Base-by-base conservation (phyloP, 257 asterid genomes). In the Verbascum thapsus region DNA sequence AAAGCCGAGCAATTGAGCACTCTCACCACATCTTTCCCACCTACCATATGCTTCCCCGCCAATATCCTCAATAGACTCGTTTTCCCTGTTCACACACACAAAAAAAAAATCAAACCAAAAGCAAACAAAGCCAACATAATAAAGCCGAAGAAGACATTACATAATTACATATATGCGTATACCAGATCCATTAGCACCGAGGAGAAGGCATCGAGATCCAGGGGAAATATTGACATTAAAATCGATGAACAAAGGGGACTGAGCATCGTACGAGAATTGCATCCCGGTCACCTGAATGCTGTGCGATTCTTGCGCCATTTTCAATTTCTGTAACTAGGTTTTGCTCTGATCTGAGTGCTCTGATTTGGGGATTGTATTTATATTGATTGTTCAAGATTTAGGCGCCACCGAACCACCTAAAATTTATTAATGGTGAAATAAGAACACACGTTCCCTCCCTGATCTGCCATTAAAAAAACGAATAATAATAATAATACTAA, bases 141-240 rank as follows among this genome's bases (percentile, higher is more conserved):
- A 26, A 26, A 26, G 32, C 32, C 32, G 5, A 26, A 26, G 32
- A 26, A 26, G 2, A 26, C 5, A 26, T 26, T n/a, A n/a, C n/a
- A n/a, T n/a, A n/a, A n/a, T n/a, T n/a, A n/a, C n/a, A n/a, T n/a
- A n/a, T n/a, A n/a, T n/a, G n/a, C n/a, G n/a, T n/a, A 26, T 26
- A 92, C 99, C 99, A 40, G 99, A 89, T 79, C 99, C 99, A 71
- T 92, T 92, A 58, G 99, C 95, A 78, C 97, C 99, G 66, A 92
- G 80, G 53, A 92, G 97, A 53, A 92, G 97, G 71, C 96, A 83
- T 30, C 97, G 94, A 54, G 99, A 87, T 76, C 88, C 84, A 17
- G 95, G 82, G 15, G 83, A 68, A 58, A 89, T 70, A 4, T 79
- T 67, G 76, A 92, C 73, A 67, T 42, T 76, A 69, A 89, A 89